Conservation (phyloP, 2,329 filamentous ascomycete genomes). For the Monosporascus cannonballus region DNA sequence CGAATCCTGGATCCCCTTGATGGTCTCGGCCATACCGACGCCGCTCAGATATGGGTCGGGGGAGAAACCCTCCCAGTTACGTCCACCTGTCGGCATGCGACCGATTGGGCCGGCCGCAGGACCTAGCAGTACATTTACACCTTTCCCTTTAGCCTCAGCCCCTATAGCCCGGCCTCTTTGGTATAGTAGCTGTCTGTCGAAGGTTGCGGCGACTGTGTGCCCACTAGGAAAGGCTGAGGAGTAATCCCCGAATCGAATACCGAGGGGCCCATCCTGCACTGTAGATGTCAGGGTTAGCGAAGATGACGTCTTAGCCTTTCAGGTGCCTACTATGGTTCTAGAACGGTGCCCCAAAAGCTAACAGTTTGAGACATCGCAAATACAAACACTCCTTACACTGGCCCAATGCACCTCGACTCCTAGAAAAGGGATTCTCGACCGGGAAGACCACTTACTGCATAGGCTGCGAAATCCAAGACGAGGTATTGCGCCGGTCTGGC, state of each 20-base stretch:
- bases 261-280: slow-evolving; percentile 78
- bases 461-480: slow-evolving; percentile 64
- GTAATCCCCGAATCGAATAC: slow-evolving; percentile 72
- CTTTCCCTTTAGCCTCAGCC: slow-evolving; percentile 64
- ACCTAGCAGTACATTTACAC: slow-evolving; percentile 66
- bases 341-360: no score
- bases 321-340: no score
- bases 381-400: no score
- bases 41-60: slow-evolving; percentile 73
- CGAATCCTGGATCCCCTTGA: slow-evolving; percentile 73
- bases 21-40: slow-evolving; percentile 63
- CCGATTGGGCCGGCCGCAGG: slow-evolving; percentile 70
- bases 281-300: neutral
- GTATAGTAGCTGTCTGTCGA: slow-evolving; percentile 68
- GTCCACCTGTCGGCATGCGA: slow-evolving; percentile 59
- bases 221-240: slow-evolving; percentile 76
- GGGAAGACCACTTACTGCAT: slow-evolving; percentile 38
- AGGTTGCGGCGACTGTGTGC: slow-evolving; percentile 76
- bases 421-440: no score
- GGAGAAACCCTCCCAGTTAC: slow-evolving; percentile 67
- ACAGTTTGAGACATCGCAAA: no score
- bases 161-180: slow-evolving; percentile 67
- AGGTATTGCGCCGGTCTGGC: slow-evolving; percentile 65
- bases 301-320: no score
- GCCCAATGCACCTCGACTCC: no score